Conservation (phyloP, 306 rosid genomes). For the Senna tora region DNA sequence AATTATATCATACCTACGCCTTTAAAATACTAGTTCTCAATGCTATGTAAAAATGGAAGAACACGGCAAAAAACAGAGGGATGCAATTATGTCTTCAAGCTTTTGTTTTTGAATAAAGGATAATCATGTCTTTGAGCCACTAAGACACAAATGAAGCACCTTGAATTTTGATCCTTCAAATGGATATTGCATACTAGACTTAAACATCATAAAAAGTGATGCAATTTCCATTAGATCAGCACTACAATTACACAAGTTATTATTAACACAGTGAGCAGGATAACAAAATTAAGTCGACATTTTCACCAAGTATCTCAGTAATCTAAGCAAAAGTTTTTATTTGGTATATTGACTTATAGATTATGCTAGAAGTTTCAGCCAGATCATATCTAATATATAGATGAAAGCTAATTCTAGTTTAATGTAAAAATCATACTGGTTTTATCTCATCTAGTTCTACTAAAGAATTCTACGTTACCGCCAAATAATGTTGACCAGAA, state of each 20-base stretch:
- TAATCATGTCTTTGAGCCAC: not conserved
- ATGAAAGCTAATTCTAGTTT: not conserved
- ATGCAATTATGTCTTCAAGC: not conserved
- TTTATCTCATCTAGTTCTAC: not conserved
- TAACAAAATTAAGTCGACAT: not conserved
- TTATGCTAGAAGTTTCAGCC: slow-evolving; percentile 14
- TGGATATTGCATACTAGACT: not conserved
- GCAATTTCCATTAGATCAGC: not conserved
- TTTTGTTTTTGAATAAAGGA: not conserved
- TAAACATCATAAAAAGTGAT: not conserved
- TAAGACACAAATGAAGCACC: not conserved
- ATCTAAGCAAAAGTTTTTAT: slow-evolving; percentile 11
- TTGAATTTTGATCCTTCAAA: not conserved
- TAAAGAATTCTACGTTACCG: slow-evolving; percentile 20
- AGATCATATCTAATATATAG: slow-evolving; percentile 11
- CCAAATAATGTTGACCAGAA: slow-evolving; percentile 27
- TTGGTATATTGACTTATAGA: slow-evolving; percentile 11
- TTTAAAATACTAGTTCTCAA: not conserved
- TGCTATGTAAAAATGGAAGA: slow-evolving; percentile 9
- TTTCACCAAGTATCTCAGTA: slow-evolving; percentile 10
- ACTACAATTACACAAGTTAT: not conserved
- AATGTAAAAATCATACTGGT: slow-evolving; percentile 17
- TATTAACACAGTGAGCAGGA: not conserved
- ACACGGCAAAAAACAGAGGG: not conserved
- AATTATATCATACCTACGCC: not conserved